Evolutionary conservation across 352 stramenopile genomes (phyloP).

Genomic region (Globisporangium emineosum): DNA sequence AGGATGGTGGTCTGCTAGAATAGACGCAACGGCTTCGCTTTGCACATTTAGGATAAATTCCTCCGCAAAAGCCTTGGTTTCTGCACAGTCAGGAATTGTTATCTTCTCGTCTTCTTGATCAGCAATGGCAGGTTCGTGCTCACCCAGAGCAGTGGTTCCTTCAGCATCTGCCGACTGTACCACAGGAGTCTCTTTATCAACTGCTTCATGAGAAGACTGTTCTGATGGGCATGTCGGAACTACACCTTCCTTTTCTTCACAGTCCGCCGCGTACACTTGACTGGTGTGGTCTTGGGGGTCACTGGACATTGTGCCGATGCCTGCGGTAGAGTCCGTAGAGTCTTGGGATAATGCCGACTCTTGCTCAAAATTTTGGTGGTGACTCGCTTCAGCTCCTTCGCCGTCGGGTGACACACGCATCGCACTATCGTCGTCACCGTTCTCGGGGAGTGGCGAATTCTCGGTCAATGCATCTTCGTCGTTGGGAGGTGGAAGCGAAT

Average conservation of each 20-base stretch:
- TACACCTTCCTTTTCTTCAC: not conserved
- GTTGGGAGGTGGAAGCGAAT: not conserved
- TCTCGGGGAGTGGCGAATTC: not conserved
- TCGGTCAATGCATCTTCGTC: not conserved
- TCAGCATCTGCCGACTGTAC: not conserved
- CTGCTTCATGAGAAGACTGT: not conserved
- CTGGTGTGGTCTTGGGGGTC: not conserved
- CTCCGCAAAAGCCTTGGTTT: not conserved
- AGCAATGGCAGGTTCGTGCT: not conserved
- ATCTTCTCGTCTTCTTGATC: not conserved
- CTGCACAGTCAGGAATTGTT: not conserved
- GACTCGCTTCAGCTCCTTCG: not conserved
- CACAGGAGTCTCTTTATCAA: not conserved
- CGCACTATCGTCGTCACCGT: not conserved
- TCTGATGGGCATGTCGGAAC: not conserved
- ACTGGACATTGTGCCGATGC: not conserved
- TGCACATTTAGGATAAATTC: not conserved
- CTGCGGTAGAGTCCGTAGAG: too few relatives aligned
- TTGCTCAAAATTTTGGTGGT: not conserved
- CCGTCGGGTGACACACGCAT: not conserved
- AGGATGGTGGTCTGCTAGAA: not conserved
- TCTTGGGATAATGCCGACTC: not conserved
- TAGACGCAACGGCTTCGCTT: not conserved
- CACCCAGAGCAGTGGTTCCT: not conserved
- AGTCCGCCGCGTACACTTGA: not conserved